Base-by-base conservation (phyloP, 345 rosid species). In the Brassica juncea region DNA sequence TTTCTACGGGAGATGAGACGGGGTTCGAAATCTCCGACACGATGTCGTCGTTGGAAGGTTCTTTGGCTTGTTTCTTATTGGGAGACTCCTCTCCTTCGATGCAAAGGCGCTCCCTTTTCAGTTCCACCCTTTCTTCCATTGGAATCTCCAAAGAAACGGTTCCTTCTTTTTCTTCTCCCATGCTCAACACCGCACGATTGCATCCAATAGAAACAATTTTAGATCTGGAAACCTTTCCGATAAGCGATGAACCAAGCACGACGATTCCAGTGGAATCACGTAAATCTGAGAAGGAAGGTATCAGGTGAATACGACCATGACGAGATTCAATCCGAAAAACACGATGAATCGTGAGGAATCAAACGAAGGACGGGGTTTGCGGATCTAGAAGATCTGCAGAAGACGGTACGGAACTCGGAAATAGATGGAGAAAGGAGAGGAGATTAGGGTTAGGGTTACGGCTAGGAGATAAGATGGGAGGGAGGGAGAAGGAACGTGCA, bases 11-110 rank as follows among this genome's bases (percentile, higher is more conserved):
- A 44, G 94, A 90, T 0, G 86, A 77, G 39, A 81, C 39, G 0
- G 98, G 98, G 75, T 95, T 93, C 1, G 92, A 86, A 66, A 95
- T 97, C 81, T 95, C 99, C 23, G 98, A 95, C 23, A 81, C 80
- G 16, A 86, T 75, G 68, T 95, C 99, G 42, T 95, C 98, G 32
- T 83, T 82, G 0, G 88, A 84, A 81, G 90, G 86, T 60, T 95
- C 99, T 78, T 86, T 89, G 0, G 79, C 91, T 68, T 85, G 93
- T 82, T 88, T 91, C 87, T 87, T 90, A 19, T 34, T 79, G 2
- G 86, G 86, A 74, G 70, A 80, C 11, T 65, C 57, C 9, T 69
- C 28, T n/a, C 82, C 87, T 71, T 76, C 88, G 1, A 49, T 16
- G 70, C 19, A 78, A 47, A 82, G 69, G 65, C 67, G 80, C 27